phyloP scores from a whole-genome alignment of 257 asterid species.

The Echium plantagineum region DNA sequence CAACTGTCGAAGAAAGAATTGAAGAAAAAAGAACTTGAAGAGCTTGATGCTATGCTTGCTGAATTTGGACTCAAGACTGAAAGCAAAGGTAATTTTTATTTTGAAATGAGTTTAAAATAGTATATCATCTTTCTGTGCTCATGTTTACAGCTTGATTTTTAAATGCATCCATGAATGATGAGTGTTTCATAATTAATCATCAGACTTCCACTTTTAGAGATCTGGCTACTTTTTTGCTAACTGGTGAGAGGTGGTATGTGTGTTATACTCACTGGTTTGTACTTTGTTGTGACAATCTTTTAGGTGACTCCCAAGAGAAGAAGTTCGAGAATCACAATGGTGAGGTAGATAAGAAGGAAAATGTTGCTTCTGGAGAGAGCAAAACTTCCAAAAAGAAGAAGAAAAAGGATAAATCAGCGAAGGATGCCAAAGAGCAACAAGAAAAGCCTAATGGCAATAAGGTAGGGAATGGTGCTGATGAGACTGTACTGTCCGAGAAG shows the following conservation, averaged over 20 bases:
- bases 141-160: not conserved
- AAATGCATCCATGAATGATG: not conserved
- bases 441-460: conserved; percentile 36
- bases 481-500: conserved; percentile 16
- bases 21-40: conserved; percentile 94
- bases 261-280: not conserved
- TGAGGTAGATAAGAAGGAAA: conserved; percentile 46
- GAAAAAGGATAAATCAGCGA: conserved; percentile 68
- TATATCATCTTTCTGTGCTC: not conserved
- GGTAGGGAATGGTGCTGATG: conserved; percentile 36
- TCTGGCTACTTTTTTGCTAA: no score
- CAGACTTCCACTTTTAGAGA: no score
- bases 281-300: conserved; percentile 9
- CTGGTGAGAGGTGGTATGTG: not conserved
- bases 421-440: conserved; percentile 54
- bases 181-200: no score
- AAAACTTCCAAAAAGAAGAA: conserved; percentile 84
- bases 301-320: conserved; percentile 33
- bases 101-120: not conserved
- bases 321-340: conserved; percentile 36
- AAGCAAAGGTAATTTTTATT: conserved; percentile 36
- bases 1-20: conserved; percentile 93
- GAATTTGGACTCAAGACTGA: conserved; percentile 58
- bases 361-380: conserved; percentile 54
- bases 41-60: conserved; percentile 84